Percentiles rank a stretch among this genome's conserved stretches.
Conservation (phyloP, 129 eudicot species). For the Arctium lappa region DNA sequence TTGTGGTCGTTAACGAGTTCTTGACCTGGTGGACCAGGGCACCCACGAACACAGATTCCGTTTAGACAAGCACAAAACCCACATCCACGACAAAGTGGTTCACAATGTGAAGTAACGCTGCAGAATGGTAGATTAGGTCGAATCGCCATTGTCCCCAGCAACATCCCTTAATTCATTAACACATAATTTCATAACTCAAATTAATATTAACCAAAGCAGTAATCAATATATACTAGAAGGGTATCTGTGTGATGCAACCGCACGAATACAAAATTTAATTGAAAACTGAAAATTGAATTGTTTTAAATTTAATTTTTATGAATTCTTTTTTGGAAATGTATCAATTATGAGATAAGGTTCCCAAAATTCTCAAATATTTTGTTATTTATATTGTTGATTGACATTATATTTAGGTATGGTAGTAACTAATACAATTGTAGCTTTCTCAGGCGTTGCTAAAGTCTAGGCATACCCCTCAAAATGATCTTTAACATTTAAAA, state of each 20-base stretch:
- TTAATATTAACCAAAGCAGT: not conserved
- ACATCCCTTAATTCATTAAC: slow-evolving; percentile 6
- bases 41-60: slow-evolving; percentile 22
- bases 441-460: too few relatives aligned
- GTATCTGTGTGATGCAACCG: not conserved
- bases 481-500: too few relatives aligned
- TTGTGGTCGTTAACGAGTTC: not conserved
- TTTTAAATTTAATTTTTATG: not conserved
- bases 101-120: not conserved
- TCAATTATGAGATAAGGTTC: not conserved
- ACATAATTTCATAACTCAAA: not conserved
- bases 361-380: not conserved
- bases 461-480: too few relatives aligned
- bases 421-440: too few relatives aligned
- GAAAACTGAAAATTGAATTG: too few relatives aligned
- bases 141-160: slow-evolving; percentile 9
- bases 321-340: not conserved
- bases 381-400: not conserved
- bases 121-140: slow-evolving; percentile 22
- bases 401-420: too few relatives aligned
- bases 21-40: slow-evolving; percentile 12
- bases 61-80: slow-evolving; percentile 14
- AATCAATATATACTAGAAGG: not conserved
- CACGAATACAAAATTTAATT: not conserved
- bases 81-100: slow-evolving; percentile 19